Base-by-base conservation (phyloP, 352 stramenopile genomes). In the Globisporangium acanthophoron region DNA sequence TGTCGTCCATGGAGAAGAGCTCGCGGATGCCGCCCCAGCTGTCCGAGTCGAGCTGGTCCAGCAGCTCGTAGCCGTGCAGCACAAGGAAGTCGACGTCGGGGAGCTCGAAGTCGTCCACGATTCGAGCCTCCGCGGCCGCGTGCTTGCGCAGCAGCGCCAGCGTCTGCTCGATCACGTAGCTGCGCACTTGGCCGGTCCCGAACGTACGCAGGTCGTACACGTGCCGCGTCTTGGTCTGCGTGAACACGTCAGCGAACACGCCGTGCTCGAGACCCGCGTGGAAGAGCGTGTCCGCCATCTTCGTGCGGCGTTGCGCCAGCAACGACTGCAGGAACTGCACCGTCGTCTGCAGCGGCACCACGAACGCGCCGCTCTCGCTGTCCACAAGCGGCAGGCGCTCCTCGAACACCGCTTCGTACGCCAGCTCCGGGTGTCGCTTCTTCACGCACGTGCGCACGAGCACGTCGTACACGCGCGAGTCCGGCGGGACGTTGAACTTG, bases 1-100 rank as follows among this genome's bases (percentile, higher is more conserved):
- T 90, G 56, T 92, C 82, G 61, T 94, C 85, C 81, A 94, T 92
- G 0, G 80, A 82, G 53, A 94, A 94, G 27, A 92, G 69, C 46
- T 71, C 71, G 24, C 85, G 82, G 16, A 88, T 56, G 40, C 43
- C 43, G 20, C 73, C 80, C 20, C 76, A 48, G 45, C 90, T 78
- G 59, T 92, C 80, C 3, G 66, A 69, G 62, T 94, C 85, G 53
- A 94, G 67, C 21, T 87, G 76, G 62, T 94, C 85, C 39, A 94
- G 70, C 37, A 94, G 64, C 4, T 90, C 77, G 52, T 81, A 88
- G 16, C 80, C 84, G 49, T 94, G 80, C 12, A 83, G 69, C 54
- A 87, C 78, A 39, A 91, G 64, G 50, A 92, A 91, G 47, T 87
- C 80, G 45, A 90, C 64, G 35, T 72, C 68, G n/a, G 85, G 79